Conservation (phyloP, 2,329 filamentous ascomycete species). For the Paecilomyces niveus region DNA sequence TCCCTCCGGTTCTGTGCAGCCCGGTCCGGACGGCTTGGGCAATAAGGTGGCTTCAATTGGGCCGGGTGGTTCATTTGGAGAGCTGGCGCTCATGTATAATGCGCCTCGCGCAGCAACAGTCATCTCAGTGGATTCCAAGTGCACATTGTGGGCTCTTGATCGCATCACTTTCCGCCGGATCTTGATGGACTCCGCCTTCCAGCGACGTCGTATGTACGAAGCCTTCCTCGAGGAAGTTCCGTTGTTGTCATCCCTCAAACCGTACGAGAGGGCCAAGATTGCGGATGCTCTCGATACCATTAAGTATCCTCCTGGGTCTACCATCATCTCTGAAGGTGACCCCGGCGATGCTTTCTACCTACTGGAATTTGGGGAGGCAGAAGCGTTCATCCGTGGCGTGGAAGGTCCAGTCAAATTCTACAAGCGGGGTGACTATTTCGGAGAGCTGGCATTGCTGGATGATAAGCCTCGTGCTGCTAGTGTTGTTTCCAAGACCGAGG, state of each 20-base stretch:
- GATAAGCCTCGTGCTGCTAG: slow-evolving; percentile 89
- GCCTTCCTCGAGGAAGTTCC: slow-evolving; percentile 92
- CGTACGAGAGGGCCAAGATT: slow-evolving; percentile 95
- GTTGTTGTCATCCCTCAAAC: slow-evolving; percentile 71
- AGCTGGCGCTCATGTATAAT: slow-evolving; percentile 97
- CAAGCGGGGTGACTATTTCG: slow-evolving; percentile 91
- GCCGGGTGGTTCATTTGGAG: slow-evolving; percentile 88
- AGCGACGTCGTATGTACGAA: slow-evolving; percentile 93
- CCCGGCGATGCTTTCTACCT: slow-evolving; percentile 88
- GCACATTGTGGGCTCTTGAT: slow-evolving; percentile 88
- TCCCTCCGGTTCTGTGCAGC: slow-evolving; percentile 64
- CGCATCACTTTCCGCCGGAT: slow-evolving; percentile 96
- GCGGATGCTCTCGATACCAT: slow-evolving; percentile 89
- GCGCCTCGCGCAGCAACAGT: slow-evolving; percentile 93
- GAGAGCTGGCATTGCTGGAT: slow-evolving; percentile 86
- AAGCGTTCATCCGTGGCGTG: slow-evolving; percentile 72
- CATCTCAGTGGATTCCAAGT: slow-evolving; percentile 68
- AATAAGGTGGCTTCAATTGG: slow-evolving; percentile 73
- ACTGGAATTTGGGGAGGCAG: slow-evolving; percentile 77
- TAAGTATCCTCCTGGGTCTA: slow-evolving; percentile 71
- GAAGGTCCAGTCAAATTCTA: slow-evolving; percentile 70
- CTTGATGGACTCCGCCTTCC: slow-evolving; percentile 96
- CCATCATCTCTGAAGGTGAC: slow-evolving; percentile 87
- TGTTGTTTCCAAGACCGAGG: slow-evolving; percentile 73
- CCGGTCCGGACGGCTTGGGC: slow-evolving; percentile 76